phyloP scores from a whole-genome alignment of 2,329 filamentous ascomycete genomes.

The Aurifilum marmelostoma region DNA sequence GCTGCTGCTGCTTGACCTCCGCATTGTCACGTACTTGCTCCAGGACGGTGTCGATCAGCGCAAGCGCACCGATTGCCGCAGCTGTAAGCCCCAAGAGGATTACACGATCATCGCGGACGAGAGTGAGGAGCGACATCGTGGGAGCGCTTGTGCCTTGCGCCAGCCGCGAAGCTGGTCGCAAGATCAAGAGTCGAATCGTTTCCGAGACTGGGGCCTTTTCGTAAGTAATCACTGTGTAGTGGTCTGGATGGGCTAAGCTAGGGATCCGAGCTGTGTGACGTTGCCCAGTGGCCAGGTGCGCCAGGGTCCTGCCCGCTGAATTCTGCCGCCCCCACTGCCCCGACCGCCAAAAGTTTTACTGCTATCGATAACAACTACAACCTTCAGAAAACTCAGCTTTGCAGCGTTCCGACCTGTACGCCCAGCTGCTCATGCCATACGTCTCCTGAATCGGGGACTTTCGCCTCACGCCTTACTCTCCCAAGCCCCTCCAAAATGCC shows the following conservation, averaged over 20 bases:
- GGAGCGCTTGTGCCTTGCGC: constrained; percentile 11
- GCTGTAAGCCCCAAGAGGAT: constrained; percentile 58
- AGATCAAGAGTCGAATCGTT: neutral
- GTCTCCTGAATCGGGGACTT: constrained; percentile 21
- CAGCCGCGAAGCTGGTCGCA: constrained; percentile 19
- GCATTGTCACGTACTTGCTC: constrained; percentile 64
- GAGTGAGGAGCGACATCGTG: constrained; percentile 38
- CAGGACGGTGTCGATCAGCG: constrained; percentile 62
- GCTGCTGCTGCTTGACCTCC: constrained; percentile 65
- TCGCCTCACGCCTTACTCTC: neutral
- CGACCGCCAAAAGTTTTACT: constrained; percentile 34
- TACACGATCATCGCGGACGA: constrained; percentile 55
- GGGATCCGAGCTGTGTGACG: constrained; percentile 7
- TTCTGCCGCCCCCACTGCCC: constrained; percentile 32
- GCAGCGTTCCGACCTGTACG: neutral
- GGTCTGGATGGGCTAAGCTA: neutral
- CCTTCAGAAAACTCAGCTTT: constrained; percentile 21
- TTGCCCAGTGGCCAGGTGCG: neutral
- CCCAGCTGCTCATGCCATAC: neutral
- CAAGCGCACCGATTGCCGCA: constrained; percentile 61
- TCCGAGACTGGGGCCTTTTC: neutral
- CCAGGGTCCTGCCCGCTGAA: neutral
- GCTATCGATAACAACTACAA: constrained; percentile 37
- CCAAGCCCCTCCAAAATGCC: constrained; percentile 65
- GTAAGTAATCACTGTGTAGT: neutral